phyloP scores from a whole-genome alignment of 164 flowering plant genomes.

The Aristolochia contorta region DNA sequence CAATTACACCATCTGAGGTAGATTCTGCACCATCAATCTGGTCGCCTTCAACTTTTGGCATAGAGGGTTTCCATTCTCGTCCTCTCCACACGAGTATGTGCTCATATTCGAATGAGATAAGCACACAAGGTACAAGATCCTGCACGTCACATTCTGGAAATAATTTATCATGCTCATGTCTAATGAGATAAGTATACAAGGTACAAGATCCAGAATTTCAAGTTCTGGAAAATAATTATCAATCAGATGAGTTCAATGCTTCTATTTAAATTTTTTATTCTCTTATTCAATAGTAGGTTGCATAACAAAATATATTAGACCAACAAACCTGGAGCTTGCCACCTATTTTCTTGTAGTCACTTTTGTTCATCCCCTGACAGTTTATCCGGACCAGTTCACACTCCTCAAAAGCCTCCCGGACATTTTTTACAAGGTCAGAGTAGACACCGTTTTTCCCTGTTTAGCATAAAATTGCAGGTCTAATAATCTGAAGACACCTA shows the following conservation, averaged over 20 bases:
- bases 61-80: constrained; percentile 59
- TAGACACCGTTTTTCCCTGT: constrained; percentile 78
- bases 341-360: constrained; percentile 80
- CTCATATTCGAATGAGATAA: constrained; percentile 71
- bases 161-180: constrained; percentile 36
- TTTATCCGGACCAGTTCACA: constrained; percentile 80
- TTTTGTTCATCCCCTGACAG: constrained; percentile 70
- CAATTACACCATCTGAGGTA: constrained; percentile 10
- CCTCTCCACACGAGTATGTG: constrained; percentile 94
- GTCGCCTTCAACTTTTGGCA: constrained; percentile 19
- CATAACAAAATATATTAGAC: too few relatives aligned
- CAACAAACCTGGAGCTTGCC: constrained; percentile 67
- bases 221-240: neutral
- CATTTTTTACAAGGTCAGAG: constrained; percentile 40
- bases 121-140: constrained; percentile 91
- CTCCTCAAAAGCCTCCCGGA: constrained; percentile 89
- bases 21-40: constrained; percentile 11
- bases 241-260: neutral
- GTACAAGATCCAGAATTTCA: constrained; percentile 72
- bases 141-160: constrained; percentile 16
- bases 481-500: neutral
- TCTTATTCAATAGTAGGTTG: too few relatives aligned
- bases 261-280: neutral
- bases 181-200: constrained; percentile 79
- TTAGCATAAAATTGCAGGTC: neutral